A percentile compares a stretch with the other conserved stretches of the same genome.
Evolutionary conservation across 345 rosid species (phyloP).

Genomic region (Durio zibethinus): DNA sequence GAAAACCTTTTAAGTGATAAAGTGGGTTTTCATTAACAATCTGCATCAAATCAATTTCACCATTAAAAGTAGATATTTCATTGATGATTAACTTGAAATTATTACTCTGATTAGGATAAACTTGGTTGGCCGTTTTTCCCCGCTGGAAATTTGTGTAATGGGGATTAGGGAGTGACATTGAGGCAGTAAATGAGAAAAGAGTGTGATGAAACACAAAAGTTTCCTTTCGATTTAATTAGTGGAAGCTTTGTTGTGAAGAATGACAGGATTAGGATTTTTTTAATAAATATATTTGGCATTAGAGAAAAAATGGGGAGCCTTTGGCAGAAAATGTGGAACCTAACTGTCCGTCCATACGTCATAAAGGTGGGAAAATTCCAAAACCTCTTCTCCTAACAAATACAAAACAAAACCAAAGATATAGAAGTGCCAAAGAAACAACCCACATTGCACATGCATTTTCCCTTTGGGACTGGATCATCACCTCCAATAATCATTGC

Average conservation of each 20-base stretch:
- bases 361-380: slow-evolving; percentile 27
- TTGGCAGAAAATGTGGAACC: slow-evolving; percentile 36
- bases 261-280: slow-evolving; percentile 8
- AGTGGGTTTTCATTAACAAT: neutral
- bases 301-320: slow-evolving; percentile 15
- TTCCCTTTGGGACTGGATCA: slow-evolving; percentile 24
- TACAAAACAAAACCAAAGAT: slow-evolving; percentile 26
- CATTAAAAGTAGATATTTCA: neutral
- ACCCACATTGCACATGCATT: slow-evolving; percentile 49
- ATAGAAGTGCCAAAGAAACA: slow-evolving; percentile 31
- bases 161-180: neutral
- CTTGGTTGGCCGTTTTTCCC: neutral
- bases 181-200: neutral
- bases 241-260: slow-evolving; percentile 18
- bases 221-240: slow-evolving; percentile 4
- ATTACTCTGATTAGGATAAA: neutral
- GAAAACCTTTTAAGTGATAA: neutral
- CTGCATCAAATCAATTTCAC: neutral
- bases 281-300: neutral
- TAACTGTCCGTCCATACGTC: slow-evolving; percentile 35
- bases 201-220: neutral
- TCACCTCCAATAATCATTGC: slow-evolving; percentile 46
- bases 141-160: neutral
- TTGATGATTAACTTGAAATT: slow-evolving; percentile 3
- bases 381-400: slow-evolving; percentile 24